Evolutionary conservation across 257 asterid species (phyloP).

Genomic region (Solanum pennellii): DNA sequence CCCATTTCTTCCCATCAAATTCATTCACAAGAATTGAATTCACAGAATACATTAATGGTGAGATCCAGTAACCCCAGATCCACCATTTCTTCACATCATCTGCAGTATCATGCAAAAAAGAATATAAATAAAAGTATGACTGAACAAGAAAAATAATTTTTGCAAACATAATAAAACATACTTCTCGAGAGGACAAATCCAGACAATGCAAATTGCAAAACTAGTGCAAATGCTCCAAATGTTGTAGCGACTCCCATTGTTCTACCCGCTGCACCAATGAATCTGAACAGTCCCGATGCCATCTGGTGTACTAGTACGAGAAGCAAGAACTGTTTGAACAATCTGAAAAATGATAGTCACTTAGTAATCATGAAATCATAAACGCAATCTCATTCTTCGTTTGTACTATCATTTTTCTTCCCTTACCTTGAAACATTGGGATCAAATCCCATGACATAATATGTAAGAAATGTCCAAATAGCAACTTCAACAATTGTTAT

Average conservation of each 20-base stretch:
- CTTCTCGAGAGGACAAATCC: slow-evolving; percentile 64
- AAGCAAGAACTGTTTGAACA: slow-evolving; percentile 42
- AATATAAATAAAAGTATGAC: not conserved
- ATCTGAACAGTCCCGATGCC: slow-evolving; percentile 45
- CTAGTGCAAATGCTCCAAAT: slow-evolving; percentile 40
- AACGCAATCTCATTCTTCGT: not conserved
- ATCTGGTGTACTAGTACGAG: slow-evolving; percentile 31
- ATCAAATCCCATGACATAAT: slow-evolving; percentile 59
- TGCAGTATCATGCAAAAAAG: slow-evolving; percentile 1
- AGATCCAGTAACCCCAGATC: slow-evolving; percentile 71
- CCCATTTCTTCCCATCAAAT: slow-evolving; percentile 53
- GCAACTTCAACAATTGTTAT: slow-evolving; percentile 31
- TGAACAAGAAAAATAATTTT: not conserved
- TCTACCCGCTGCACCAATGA: slow-evolving; percentile 44
- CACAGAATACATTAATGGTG: slow-evolving; percentile 59
- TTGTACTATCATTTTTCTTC: not conserved
- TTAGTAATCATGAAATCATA: not conserved
- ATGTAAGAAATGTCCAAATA: slow-evolving; percentile 35
- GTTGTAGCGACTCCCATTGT: slow-evolving; percentile 55
- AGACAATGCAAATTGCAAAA: slow-evolving; percentile 41
- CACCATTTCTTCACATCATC: slow-evolving; percentile 62
- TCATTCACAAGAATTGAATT: slow-evolving; percentile 54
- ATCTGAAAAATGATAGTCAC: slow-evolving; percentile 18
- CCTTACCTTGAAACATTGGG: slow-evolving; percentile 42
- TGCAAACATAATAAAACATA: not conserved